Conservation (phyloP, 805 yeast genomes). For the Zygosaccharomyces gambellarensis region DNA sequence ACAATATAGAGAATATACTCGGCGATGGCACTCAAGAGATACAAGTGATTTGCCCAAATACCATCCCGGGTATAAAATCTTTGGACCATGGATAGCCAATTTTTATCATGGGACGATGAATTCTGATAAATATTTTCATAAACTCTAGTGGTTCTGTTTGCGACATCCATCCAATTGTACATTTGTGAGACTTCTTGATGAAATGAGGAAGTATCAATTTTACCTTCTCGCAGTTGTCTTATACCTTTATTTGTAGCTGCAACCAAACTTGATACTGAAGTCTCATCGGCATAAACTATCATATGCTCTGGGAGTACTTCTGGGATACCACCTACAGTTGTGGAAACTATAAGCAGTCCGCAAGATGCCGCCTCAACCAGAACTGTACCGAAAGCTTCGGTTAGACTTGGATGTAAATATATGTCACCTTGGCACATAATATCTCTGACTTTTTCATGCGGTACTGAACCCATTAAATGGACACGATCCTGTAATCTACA, state of each 20-base stretch:
- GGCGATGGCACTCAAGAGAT: conserved; percentile 72
- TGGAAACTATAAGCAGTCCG: conserved; percentile 88
- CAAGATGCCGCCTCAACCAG: conserved; percentile 97
- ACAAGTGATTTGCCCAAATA: conserved; percentile 81
- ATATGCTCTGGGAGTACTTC: conserved; percentile 90
- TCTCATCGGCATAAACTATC: conserved; percentile 85
- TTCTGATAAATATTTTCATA: conserved; percentile 48
- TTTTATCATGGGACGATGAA: conserved; percentile 41
- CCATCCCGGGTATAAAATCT: conserved; percentile 54
- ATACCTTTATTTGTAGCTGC: conserved; percentile 72
- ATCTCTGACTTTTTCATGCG: conserved; percentile 89
- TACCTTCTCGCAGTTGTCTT: conserved; percentile 46
- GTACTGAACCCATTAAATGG: conserved; percentile 74
- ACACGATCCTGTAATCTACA: conserved; percentile 84
- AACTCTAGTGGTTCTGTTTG: conserved; percentile 76
- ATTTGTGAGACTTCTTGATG: conserved; percentile 72
- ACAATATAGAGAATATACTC: conserved; percentile 63
- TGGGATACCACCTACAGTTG: conserved; percentile 96
- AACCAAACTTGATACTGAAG: conserved; percentile 74
- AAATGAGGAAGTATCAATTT: conserved; percentile 67
- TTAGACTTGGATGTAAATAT: conserved; percentile 85
- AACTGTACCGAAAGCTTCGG: conserved; percentile 98
- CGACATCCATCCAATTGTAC: conserved; percentile 93
- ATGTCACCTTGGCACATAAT: conserved; percentile 93
- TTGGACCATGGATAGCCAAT: conserved; percentile 54